Conservation (phyloP, 176 grass and related monocot species). For the Luzula sylvatica region DNA sequence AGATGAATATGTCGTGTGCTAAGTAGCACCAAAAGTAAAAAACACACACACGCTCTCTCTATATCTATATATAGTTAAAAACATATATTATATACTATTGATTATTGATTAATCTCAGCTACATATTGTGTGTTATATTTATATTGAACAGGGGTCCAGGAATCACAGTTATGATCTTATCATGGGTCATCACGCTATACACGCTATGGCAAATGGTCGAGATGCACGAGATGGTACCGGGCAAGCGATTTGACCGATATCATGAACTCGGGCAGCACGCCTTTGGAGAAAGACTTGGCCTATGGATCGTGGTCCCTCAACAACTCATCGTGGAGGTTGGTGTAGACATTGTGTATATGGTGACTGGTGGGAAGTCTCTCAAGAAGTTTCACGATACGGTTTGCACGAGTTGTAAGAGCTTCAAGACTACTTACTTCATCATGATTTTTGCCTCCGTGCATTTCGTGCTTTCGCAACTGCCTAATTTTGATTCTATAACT, state of each 20-base stretch:
- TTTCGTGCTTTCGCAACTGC: constrained; percentile 67
- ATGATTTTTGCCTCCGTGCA: constrained; percentile 63
- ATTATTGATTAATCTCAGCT: too few relatives aligned
- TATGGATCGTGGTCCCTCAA: constrained; percentile 74
- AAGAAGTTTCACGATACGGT: constrained; percentile 37
- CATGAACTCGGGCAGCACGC: constrained; percentile 74
- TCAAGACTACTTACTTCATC: constrained; percentile 62
- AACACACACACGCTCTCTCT: too few relatives aligned
- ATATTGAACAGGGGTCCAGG: constrained; percentile 34
- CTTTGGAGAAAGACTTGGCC: constrained; percentile 53
- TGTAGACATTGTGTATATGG: constrained; percentile 69
- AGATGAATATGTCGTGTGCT: too few relatives aligned
- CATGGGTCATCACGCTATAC: constrained; percentile 80
- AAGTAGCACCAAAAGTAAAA: too few relatives aligned
- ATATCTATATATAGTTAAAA: too few relatives aligned
- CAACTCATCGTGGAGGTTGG: constrained; percentile 70
- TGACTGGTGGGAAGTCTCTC: constrained; percentile 59
- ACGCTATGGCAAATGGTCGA: constrained; percentile 80
- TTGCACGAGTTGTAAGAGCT: constrained; percentile 26
- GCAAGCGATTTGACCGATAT: constrained; percentile 73
- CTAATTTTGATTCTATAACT: constrained; percentile 53
- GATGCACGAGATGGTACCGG: constrained; percentile 82
- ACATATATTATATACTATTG: too few relatives aligned
- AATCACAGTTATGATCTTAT: constrained; percentile 32
- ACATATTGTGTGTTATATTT: too few relatives aligned